These are phyloP conservation scores for Rhododendron simsii DNA, from an alignment of 148 eudicot species.

Conservation along the genomic window DNA sequence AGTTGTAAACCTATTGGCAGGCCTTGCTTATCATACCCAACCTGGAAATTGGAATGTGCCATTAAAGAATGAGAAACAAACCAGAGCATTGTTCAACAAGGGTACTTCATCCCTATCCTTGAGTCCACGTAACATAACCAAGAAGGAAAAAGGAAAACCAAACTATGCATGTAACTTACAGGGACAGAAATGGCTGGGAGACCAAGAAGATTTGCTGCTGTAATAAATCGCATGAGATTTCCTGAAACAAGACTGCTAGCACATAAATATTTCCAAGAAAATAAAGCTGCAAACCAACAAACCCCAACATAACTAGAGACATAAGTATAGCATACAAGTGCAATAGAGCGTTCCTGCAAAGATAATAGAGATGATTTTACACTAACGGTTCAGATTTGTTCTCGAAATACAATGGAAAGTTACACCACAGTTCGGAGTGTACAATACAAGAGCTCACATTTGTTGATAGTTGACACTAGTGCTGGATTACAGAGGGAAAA, in stretches of 20 bases:
- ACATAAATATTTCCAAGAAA: not conserved
- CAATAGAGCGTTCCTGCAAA: not conserved
- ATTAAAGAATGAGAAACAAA: not conserved
- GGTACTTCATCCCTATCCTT: not conserved
- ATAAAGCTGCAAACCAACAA: not conserved
- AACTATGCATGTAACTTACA: constrained; percentile 36
- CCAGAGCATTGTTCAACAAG: not conserved
- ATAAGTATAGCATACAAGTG: not conserved
- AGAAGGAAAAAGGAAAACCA: not conserved
- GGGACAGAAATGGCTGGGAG: constrained; percentile 92
- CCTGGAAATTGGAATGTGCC: constrained; percentile 32
- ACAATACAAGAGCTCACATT: not conserved
- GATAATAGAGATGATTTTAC: not conserved
- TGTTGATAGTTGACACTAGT: not conserved
- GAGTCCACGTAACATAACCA: not conserved
- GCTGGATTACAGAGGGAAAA: not conserved
- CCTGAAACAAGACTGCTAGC: constrained; percentile 33
- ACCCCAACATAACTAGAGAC: not conserved
- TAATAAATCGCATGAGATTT: constrained; percentile 80
- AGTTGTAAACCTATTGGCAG: constrained; percentile 93
- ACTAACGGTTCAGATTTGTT: not conserved
- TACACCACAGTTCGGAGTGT: not conserved
- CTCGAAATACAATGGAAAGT: not conserved
- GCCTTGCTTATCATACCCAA: constrained; percentile 92
- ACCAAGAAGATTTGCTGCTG: constrained; percentile 86